A percentile compares a stretch with the other conserved stretches of the same genome.
phyloP scores from a whole-genome alignment of 495 filamentous ascomycete genomes.

The Parathielavia hyrcaniae region DNA sequence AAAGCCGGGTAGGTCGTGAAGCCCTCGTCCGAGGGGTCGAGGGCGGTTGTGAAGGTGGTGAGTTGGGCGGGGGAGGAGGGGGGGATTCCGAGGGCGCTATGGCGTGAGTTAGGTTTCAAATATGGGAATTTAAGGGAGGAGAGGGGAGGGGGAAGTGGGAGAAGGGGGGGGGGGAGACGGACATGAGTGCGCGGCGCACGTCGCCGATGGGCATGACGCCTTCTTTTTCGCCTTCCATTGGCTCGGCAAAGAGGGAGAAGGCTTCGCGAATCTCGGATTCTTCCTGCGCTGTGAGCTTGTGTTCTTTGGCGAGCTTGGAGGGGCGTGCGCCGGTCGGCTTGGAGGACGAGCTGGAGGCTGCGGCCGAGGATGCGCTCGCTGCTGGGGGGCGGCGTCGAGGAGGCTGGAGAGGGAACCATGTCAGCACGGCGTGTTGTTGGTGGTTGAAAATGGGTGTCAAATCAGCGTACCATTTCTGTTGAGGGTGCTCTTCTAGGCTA shows the following conservation, averaged over 20 bases:
- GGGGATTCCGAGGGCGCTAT: slow-evolving; percentile 68
- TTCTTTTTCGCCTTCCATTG: slow-evolving; percentile 60
- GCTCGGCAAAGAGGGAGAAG: slow-evolving; percentile 72
- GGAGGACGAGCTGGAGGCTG: slow-evolving; percentile 24
- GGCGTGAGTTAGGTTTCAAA: slow-evolving; percentile 1
- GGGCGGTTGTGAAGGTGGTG: slow-evolving; percentile 62
- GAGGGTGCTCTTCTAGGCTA: neutral
- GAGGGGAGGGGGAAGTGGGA: too few species aligned
- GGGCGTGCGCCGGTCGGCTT: slow-evolving; percentile 29
- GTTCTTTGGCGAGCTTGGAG: slow-evolving; percentile 83
- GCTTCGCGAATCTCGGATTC: slow-evolving; percentile 88
- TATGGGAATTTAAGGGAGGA: neutral
- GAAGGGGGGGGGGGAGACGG: neutral
- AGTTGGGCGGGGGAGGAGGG: slow-evolving; percentile 60
- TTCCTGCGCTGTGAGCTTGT: slow-evolving; percentile 74
- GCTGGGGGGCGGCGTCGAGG: slow-evolving; percentile 37
- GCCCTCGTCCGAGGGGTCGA: slow-evolving; percentile 76
- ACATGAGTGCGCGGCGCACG: slow-evolving; percentile 79
- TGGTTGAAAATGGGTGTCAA: too few species aligned
- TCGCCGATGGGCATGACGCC: slow-evolving; percentile 70
- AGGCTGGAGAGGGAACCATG: slow-evolving; percentile 25
- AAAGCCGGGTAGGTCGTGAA: slow-evolving; percentile 71
- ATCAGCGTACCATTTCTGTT: neutral
- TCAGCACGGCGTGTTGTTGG: too few species aligned
- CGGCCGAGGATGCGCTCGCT: slow-evolving; percentile 21